Evolutionary conservation across 805 yeast genomes (phyloP), one percentile per base, ranked within the genome.

Genomic region (Alloascoidea africana): DNA sequence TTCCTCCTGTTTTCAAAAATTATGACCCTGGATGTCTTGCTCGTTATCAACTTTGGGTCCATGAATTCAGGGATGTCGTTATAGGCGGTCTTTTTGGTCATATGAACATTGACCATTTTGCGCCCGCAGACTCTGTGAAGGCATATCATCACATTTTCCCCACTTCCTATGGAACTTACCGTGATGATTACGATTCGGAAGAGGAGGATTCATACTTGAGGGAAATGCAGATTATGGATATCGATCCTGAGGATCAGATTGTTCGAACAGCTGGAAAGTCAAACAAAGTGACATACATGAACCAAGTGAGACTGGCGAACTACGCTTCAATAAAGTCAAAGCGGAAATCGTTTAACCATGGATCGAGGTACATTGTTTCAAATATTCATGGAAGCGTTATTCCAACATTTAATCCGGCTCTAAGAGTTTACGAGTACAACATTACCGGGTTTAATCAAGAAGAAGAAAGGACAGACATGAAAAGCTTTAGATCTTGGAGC

Each of bases 361-460:
- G 36, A 23, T 79, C 77, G 44, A 58, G 86, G 33, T 84, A 81
- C 51, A 63, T 85, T 1, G 60, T 84, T 37, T 75, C 79, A 0
- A 80, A 74, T 49, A 71, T 84, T 13, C 66, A 76, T 2, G 75
- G 86, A 1, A 77, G 87, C 39, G 73, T 84, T 11, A 71, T 85
- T 11, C 94, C 95, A 2, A 84, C 93, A 0, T 85, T 76, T 57
- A 82, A 81, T 45, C 86, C 95, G 3, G 83, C 86, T 3, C 50
- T 84, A 42, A 63, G 94, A 44, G 74, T 84, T 2, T 84, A 93
- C 91, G 94, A 84, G 52, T 84, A 84, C 54, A 84, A 84, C 49
- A 68, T 70, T 27, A 68, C 83, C 0, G 77, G 65, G 1, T 50
- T 80, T 35, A 58, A 52, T n/a, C 27, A 43, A 3, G 36, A 27